These are phyloP conservation scores for Funneliformis geosporum DNA, from an alignment of 192 early-diverging fungal species.

Conservation along the genomic window DNA sequence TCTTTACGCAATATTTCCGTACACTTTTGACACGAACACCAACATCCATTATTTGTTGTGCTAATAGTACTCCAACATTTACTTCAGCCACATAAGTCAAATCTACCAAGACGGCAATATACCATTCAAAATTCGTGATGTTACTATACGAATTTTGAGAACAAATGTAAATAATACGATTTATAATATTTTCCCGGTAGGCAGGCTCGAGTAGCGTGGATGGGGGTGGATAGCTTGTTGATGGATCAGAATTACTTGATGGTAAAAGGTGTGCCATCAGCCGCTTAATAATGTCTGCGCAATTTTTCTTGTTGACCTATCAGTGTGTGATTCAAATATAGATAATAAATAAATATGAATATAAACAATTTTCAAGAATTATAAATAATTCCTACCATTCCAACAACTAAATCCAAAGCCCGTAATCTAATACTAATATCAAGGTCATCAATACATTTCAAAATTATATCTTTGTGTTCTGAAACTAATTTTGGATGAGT, in stretches of 20 bases:
- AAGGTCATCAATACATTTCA: slow-evolving; percentile 88
- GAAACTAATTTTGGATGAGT: slow-evolving; percentile 82
- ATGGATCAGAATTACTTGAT: slow-evolving; percentile 42
- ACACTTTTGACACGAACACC: slow-evolving; percentile 86
- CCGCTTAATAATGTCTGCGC: slow-evolving; percentile 79
- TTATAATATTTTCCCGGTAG: slow-evolving; percentile 82
- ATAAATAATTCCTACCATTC: slow-evolving; percentile 62
- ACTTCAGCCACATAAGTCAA: slow-evolving; percentile 77
- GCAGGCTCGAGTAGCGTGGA: slow-evolving; percentile 57
- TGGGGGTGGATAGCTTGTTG: slow-evolving; percentile 33
- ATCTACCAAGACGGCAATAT: slow-evolving; percentile 78
- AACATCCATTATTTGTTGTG: slow-evolving; percentile 84
- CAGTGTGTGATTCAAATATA: neutral
- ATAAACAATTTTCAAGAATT: neutral
- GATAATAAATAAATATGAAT: neutral
- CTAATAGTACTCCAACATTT: slow-evolving; percentile 69
- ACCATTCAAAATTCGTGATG: slow-evolving; percentile 95
- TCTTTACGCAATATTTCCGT: slow-evolving; percentile 70
- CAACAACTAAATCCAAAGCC: slow-evolving; percentile 82
- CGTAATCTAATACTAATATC: slow-evolving; percentile 91
- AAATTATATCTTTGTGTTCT: slow-evolving; percentile 79
- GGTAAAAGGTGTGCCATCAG: slow-evolving; percentile 80
- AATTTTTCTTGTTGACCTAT: slow-evolving; percentile 71
- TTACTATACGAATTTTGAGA: slow-evolving; percentile 81
- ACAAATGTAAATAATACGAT: slow-evolving; percentile 81